phyloP scores from a whole-genome alignment of 2,329 filamentous ascomycete species.

The Xylaria sp. region DNA sequence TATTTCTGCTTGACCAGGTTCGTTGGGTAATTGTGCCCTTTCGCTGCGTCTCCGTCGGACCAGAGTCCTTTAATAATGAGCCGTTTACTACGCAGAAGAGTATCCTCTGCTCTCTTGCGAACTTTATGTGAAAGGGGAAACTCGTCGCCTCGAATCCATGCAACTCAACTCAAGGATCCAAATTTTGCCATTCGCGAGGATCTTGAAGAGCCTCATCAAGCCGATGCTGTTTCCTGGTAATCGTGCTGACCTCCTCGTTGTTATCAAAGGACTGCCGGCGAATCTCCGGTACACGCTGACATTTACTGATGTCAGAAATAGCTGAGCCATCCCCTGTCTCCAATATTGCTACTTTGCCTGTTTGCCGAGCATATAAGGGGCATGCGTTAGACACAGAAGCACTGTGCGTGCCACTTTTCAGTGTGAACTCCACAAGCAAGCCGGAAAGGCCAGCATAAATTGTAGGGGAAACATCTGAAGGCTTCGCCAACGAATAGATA shows the following conservation, averaged over 20 bases:
- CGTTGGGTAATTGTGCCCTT: background rate
- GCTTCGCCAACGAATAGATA: constrained; percentile 61
- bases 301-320: constrained; percentile 44
- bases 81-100: background rate
- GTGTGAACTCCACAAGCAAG: constrained; percentile 57
- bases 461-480: constrained; percentile 58
- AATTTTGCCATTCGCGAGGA: constrained; percentile 30
- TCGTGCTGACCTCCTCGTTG: background rate
- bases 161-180: background rate
- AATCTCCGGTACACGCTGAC: constrained; percentile 44
- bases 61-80: background rate
- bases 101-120: background rate
- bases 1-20: background rate
- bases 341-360: constrained; percentile 42
- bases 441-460: constrained; percentile 64
- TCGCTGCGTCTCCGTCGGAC: background rate
- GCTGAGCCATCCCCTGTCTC: constrained; percentile 49
- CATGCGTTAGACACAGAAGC: constrained; percentile 2
- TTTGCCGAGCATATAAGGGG: constrained; percentile 35
- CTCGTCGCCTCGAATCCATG: background rate
- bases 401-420: constrained; percentile 43
- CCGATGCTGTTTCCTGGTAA: constrained; percentile 39
- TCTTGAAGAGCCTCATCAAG: constrained; percentile 44
- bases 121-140: background rate
- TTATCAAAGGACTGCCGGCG: constrained; percentile 39